Percentiles rank a stretch among this genome's conserved stretches.
Evolutionary conservation across 2,329 filamentous ascomycete genomes (phyloP).

Genomic region (Microsporum canis): DNA sequence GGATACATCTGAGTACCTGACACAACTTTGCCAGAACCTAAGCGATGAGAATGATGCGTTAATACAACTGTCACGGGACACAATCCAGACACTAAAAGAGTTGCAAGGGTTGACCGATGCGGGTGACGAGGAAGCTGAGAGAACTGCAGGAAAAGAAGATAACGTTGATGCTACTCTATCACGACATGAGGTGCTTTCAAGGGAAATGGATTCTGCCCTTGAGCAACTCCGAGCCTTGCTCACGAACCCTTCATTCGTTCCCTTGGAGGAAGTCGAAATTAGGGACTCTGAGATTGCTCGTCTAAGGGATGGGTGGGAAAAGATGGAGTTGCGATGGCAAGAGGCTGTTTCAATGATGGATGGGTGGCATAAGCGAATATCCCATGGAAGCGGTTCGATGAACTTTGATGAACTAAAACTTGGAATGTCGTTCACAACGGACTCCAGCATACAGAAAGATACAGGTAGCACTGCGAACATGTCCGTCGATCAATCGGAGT

Average conservation of each 20-base stretch:
- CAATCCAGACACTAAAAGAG: slow-evolving; percentile 56
- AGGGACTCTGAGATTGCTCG: slow-evolving; percentile 82
- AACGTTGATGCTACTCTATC: slow-evolving; percentile 34
- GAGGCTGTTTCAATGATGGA: slow-evolving; percentile 88
- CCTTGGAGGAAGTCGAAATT: slow-evolving; percentile 85
- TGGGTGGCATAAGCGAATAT: slow-evolving; percentile 75
- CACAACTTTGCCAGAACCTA: slow-evolving; percentile 66
- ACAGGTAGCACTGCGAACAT: background rate
- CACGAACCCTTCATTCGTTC: slow-evolving; percentile 92
- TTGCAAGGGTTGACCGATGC: slow-evolving; percentile 41
- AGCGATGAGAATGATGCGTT: slow-evolving; percentile 88
- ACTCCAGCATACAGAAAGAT: slow-evolving; percentile 9
- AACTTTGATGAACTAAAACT: slow-evolving; percentile 34
- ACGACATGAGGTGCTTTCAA: slow-evolving; percentile 54
- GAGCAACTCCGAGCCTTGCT: slow-evolving; percentile 72
- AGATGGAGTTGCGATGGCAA: slow-evolving; percentile 83
- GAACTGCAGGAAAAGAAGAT: slow-evolving; percentile 14
- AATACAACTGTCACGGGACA: slow-evolving; percentile 58
- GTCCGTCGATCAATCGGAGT: background rate
- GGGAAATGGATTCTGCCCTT: slow-evolving; percentile 64
- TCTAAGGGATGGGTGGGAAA: slow-evolving; percentile 76
- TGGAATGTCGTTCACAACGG: slow-evolving; percentile 29
- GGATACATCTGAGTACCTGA: slow-evolving; percentile 86
- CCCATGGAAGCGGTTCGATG: slow-evolving; percentile 31
- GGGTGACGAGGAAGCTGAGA: slow-evolving; percentile 15